These are phyloP conservation scores for Alternaria sp. DNA, from an alignment of 2,329 filamentous ascomycete genomes.

Conservation along the genomic window DNA sequence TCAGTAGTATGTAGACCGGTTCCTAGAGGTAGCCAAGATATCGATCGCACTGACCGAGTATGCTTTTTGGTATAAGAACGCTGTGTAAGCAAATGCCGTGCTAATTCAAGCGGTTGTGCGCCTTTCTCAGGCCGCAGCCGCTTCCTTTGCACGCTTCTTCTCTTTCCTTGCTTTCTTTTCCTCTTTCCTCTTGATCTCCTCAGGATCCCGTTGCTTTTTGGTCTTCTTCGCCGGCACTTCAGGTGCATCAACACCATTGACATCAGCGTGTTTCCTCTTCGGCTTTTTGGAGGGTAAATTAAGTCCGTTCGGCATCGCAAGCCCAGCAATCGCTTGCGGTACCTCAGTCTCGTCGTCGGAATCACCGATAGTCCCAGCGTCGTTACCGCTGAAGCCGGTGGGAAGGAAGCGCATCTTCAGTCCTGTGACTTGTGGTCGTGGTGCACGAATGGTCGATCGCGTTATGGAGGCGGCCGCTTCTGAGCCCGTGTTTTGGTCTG, in stretches of 20 bases:
- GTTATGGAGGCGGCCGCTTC: constrained; percentile 51
- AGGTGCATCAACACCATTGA: constrained; percentile 31
- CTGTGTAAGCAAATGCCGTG: neutral
- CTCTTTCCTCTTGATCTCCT: constrained; percentile 46
- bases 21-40: neutral
- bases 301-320: constrained; percentile 31
- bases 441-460: constrained; percentile 57
- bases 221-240: constrained; percentile 48
- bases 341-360: constrained; percentile 54
- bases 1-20: neutral
- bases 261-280: constrained; percentile 50
- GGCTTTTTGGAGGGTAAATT: constrained; percentile 36
- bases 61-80: neutral
- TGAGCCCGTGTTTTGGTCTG: constrained; percentile 48
- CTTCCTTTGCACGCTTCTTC: constrained; percentile 43
- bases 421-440: constrained; percentile 70
- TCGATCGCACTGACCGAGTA: neutral
- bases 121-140: constrained; percentile 19
- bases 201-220: constrained; percentile 45
- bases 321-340: constrained; percentile 31
- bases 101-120: neutral
- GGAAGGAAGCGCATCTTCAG: constrained; percentile 72
- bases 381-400: constrained; percentile 62
- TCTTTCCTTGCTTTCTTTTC: constrained; percentile 49
- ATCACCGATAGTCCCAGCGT: constrained; percentile 51